Conservation (phyloP, 2,329 filamentous ascomycete genomes). For the Sclerotinia borealis region DNA sequence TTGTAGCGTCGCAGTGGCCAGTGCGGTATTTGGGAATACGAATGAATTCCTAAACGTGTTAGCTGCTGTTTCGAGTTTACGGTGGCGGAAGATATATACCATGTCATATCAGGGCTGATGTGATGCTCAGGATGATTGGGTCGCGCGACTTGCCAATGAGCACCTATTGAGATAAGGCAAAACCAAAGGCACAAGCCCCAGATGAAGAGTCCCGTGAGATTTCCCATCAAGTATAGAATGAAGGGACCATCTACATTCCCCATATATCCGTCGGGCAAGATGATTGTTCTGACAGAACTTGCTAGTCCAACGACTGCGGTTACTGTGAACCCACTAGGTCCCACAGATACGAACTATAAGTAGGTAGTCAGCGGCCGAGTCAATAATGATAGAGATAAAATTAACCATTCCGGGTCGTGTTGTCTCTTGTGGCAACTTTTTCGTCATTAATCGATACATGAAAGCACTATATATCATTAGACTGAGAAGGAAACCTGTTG, state of each 20-base stretch:
- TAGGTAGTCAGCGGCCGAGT: background rate
- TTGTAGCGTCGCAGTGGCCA: constrained; percentile 63
- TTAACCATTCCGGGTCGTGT: constrained; percentile 66
- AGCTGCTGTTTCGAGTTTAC: constrained; percentile 35
- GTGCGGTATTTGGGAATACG: constrained; percentile 46
- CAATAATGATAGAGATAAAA: background rate
- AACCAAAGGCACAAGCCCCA: constrained; percentile 83
- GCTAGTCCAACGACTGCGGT: constrained; percentile 44
- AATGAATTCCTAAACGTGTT: constrained; percentile 58
- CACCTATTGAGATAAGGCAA: constrained; percentile 73
- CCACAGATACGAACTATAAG: constrained; percentile 71
- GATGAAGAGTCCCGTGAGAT: constrained; percentile 69
- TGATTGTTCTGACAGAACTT: constrained; percentile 23
- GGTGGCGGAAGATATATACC: constrained; percentile 44
- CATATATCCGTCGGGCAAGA: constrained; percentile 41
- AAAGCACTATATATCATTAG: constrained; percentile 82
- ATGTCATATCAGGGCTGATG: constrained; percentile 77
- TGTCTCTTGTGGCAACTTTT: constrained; percentile 72
- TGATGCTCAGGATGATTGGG: constrained; percentile 39
- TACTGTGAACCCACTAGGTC: constrained; percentile 58
- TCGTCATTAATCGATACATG: constrained; percentile 81
- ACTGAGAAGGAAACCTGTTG: constrained; percentile 49
- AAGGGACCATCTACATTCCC: constrained; percentile 38
- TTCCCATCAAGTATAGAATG: constrained; percentile 42
- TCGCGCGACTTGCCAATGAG: constrained; percentile 61